Percentiles rank a stretch among this genome's conserved stretches.
These are phyloP conservation scores for Beauveria varroae DNA, from an alignment of 2,329 filamentous ascomycete genomes.

Conservation along the genomic window DNA sequence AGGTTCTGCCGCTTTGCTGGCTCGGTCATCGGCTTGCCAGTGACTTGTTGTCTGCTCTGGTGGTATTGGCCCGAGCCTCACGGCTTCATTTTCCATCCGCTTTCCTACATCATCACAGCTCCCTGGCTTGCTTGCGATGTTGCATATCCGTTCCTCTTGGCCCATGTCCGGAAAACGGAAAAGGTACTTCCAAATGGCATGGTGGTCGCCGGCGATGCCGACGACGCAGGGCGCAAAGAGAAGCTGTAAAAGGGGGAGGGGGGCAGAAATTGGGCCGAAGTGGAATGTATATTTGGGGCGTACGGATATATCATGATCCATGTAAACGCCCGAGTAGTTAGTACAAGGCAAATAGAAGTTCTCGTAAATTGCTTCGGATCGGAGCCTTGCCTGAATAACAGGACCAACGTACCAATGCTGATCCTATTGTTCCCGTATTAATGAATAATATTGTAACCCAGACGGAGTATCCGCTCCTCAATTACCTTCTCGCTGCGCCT, in stretches of 20 bases:
- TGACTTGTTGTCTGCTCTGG: constrained; percentile 35
- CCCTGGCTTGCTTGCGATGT: constrained; percentile 35
- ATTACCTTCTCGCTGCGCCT: not conserved
- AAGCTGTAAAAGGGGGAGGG: not conserved
- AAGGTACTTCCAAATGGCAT: constrained; percentile 30
- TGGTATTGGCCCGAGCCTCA: constrained; percentile 45
- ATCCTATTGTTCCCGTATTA: not conserved
- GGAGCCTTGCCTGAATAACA: no score
- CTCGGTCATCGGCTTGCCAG: constrained; percentile 32
- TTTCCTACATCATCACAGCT: constrained; percentile 34
- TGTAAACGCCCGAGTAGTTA: not conserved
- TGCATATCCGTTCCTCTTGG: constrained; percentile 36
- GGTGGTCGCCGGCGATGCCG: constrained; percentile 18
- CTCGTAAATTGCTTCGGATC: not conserved
- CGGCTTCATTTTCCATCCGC: constrained; percentile 35
- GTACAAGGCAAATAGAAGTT: not conserved
- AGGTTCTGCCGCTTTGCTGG: constrained; percentile 38
- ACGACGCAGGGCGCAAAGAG: not conserved
- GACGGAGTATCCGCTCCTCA: not conserved
- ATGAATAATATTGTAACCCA: not conserved
- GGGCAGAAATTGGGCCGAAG: not conserved
- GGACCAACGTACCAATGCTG: not conserved
- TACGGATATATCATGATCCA: not conserved
- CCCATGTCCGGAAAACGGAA: constrained; percentile 31
- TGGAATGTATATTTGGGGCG: not conserved